Evolutionary conservation across 306 rosid genomes (phyloP).

Genomic region (Corylus heterophylla): DNA sequence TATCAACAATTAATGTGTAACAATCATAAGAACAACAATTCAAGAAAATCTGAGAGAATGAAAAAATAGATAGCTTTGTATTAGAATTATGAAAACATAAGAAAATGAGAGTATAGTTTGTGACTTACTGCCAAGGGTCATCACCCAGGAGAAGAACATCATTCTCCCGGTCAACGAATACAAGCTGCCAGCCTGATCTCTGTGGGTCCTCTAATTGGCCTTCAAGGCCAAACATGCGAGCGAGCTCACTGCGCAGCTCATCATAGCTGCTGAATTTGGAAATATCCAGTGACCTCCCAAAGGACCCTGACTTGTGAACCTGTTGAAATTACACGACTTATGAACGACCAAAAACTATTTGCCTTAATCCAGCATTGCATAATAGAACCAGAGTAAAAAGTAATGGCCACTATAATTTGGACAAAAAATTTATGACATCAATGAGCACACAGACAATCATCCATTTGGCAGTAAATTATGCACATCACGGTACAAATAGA

Average conservation of each 20-base stretch:
- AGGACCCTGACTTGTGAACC: conserved; percentile 64
- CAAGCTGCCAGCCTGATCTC: conserved; percentile 99
- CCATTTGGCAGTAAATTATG: neutral
- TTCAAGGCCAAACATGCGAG: conserved; percentile 83
- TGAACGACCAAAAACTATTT: neutral
- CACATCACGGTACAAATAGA: neutral
- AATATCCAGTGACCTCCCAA: conserved; percentile 62
- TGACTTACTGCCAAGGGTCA: conserved; percentile 60
- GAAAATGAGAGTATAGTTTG: neutral
- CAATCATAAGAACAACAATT: neutral
- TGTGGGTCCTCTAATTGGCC: conserved; percentile 86
- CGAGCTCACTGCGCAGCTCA: conserved; percentile 85
- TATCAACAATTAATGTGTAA: neutral
- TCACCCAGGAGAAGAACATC: conserved; percentile 94
- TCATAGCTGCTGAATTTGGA: conserved; percentile 79
- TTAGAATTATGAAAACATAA: neutral
- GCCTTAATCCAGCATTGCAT: neutral
- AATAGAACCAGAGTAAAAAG: neutral
- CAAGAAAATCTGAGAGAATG: neutral
- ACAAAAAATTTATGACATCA: neutral
- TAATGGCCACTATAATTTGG: neutral
- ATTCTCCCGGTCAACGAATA: conserved; percentile 92
- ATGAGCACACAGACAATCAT: neutral
- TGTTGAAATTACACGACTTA: conserved; percentile 5
- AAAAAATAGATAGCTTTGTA: conserved; percentile 8